phyloP scores from a whole-genome alignment of 1,284 basidiomycete species.

The Cryptococcus amylolentus region DNA sequence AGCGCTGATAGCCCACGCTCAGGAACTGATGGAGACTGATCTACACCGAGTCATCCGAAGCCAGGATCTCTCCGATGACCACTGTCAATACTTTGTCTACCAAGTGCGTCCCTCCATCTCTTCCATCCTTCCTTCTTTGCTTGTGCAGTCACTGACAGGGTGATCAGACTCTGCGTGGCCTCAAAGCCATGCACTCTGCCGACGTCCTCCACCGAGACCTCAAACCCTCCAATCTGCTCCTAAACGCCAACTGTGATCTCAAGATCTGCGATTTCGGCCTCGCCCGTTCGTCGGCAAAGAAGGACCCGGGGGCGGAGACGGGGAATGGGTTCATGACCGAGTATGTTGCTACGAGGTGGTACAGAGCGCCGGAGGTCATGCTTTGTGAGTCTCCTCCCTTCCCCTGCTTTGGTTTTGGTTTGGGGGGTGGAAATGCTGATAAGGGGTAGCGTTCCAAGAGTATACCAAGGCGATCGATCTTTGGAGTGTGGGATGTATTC shows the following conservation, averaged over 20 bases:
- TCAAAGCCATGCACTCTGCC: conserved; percentile 89
- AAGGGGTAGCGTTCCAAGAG: conserved; percentile 68
- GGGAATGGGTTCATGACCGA: conserved; percentile 91
- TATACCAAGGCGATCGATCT: conserved; percentile 90
- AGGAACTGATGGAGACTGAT: conserved; percentile 76
- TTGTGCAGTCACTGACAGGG: not conserved
- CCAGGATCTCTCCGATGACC: conserved; percentile 81
- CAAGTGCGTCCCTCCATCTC: conserved; percentile 57
- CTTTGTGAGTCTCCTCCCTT: conserved; percentile 54
- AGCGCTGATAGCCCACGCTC: not conserved
- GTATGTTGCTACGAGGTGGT: conserved; percentile 92
- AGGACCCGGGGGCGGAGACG: conserved; percentile 74
- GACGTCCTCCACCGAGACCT: conserved; percentile 85
- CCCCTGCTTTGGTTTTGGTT: not conserved
- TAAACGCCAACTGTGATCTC: conserved; percentile 93
- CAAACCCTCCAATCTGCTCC: conserved; percentile 85
- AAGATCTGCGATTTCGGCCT: conserved; percentile 95
- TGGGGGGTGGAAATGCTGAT: not conserved
- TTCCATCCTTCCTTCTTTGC: not conserved
- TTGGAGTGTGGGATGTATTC: conserved; percentile 89
- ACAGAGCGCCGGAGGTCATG: conserved; percentile 92
- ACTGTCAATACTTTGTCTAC: conserved; percentile 93
- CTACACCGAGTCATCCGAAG: conserved; percentile 69
- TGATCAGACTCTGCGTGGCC: conserved; percentile 70
- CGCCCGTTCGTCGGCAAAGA: conserved; percentile 70